Percentiles rank a stretch among this genome's conserved stretches.
Evolutionary conservation across 2,329 filamentous ascomycete genomes (phyloP).

Genomic region (Coniella lustricola): DNA sequence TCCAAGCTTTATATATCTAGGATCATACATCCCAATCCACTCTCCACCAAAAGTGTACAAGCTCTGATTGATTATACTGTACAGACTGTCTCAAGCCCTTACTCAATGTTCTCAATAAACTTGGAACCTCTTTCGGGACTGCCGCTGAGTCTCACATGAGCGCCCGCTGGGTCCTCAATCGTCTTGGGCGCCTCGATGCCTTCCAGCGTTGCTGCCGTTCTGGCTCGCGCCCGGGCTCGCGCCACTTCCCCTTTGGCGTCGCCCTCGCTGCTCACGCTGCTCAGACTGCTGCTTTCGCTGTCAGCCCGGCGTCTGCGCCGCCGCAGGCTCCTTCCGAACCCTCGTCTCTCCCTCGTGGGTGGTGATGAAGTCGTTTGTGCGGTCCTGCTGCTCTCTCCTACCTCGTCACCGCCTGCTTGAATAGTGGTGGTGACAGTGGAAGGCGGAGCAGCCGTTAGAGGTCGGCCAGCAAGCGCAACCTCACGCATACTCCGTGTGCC

Average conservation of each 20-base stretch:
- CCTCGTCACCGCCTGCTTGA: slow-evolving; percentile 6
- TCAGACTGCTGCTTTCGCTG: slow-evolving; percentile 13
- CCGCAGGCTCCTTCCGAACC: background rate
- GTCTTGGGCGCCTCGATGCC: slow-evolving; percentile 16
- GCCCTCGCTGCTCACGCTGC: slow-evolving; percentile 17
- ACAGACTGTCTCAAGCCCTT: too few relatives aligned
- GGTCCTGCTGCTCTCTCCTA: slow-evolving; percentile 10
- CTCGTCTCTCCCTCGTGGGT: background rate
- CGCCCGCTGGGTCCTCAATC: slow-evolving; percentile 20
- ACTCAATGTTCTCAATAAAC: slow-evolving; percentile 43
- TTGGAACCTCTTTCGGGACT: slow-evolving; percentile 41
- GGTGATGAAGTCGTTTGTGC: background rate
- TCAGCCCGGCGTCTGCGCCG: background rate
- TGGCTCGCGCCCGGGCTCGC: background rate
- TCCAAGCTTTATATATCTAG: too few relatives aligned
- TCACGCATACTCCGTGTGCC: slow-evolving; percentile 24
- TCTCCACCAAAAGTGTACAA: too few relatives aligned
- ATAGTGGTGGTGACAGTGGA: too few relatives aligned
- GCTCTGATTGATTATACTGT: too few relatives aligned
- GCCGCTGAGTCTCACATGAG: slow-evolving; percentile 20
- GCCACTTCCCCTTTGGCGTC: background rate
- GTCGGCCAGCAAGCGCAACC: slow-evolving; percentile 25
- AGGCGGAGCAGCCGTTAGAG: slow-evolving; percentile 21
- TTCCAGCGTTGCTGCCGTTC: slow-evolving; percentile 5
- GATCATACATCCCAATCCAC: too few relatives aligned